Conservation (phyloP, 2,329 filamentous ascomycete species). For the Fusarium sp. region DNA sequence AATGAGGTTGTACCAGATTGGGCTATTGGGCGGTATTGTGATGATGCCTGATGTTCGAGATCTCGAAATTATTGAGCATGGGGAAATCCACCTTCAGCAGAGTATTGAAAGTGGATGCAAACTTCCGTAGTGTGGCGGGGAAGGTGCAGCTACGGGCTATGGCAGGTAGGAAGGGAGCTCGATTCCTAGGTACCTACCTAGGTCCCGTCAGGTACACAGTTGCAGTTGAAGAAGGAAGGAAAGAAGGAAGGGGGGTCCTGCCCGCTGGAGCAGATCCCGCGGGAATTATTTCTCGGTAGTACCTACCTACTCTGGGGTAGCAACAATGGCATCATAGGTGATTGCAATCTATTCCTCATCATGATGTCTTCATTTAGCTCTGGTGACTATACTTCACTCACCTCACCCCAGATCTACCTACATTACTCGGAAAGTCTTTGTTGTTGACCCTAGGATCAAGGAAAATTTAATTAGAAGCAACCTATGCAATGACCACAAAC, state of each 20-base stretch:
- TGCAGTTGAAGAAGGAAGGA: slow-evolving; percentile 2
- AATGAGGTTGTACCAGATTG: slow-evolving; percentile 9
- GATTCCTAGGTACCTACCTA: neutral
- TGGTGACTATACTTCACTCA: too few relatives aligned
- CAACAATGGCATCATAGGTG: neutral
- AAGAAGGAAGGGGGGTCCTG: neutral
- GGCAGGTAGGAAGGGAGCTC: slow-evolving; percentile 3
- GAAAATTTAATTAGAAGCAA: slow-evolving; percentile 1
- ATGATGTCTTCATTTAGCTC: neutral
- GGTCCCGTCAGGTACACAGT: slow-evolving; percentile 12
- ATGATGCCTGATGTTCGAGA: slow-evolving; percentile 31
- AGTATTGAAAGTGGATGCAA: slow-evolving; percentile 29
- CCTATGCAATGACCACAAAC: slow-evolving; percentile 17
- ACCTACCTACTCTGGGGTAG: neutral
- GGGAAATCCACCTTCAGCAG: slow-evolving; percentile 8
- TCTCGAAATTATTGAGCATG: slow-evolving; percentile 22
- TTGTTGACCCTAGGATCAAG: slow-evolving; percentile 11
- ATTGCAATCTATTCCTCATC: neutral
- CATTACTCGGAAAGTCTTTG: too few relatives aligned
- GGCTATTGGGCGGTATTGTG: slow-evolving; percentile 28
- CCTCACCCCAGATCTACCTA: neutral
- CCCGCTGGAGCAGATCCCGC: neutral
- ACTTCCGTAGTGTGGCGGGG: slow-evolving; percentile 34
- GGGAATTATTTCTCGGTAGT: slow-evolving; percentile 1
- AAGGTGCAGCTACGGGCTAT: slow-evolving; percentile 35